phyloP scores from a whole-genome alignment of 345 rosid species.

The Noccaea caerulescens region DNA sequence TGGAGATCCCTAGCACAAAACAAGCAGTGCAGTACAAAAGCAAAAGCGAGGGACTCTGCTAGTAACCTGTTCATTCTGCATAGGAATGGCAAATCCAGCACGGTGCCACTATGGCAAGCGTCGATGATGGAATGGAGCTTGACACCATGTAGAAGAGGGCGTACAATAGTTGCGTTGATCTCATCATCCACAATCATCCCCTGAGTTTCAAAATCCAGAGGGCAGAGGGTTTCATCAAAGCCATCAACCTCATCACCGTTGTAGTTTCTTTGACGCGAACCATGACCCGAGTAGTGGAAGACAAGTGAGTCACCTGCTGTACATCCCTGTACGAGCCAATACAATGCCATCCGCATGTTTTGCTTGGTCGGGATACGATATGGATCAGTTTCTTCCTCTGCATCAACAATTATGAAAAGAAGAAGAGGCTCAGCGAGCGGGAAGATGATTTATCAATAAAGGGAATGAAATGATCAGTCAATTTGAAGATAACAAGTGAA shows the following conservation, averaged over 20 bases:
- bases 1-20: neutral
- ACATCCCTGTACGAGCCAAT: slow-evolving; percentile 90
- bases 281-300: slow-evolving; percentile 89
- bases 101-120: slow-evolving; percentile 92
- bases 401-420: slow-evolving; percentile 19
- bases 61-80: slow-evolving; percentile 80
- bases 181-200: slow-evolving; percentile 98
- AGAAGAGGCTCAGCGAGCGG: neutral
- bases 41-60: neutral
- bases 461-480: neutral
- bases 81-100: slow-evolving; percentile 76
- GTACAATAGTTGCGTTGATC: slow-evolving; percentile 71
- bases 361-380: slow-evolving; percentile 70
- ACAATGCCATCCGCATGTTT: slow-evolving; percentile 83
- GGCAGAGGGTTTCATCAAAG: slow-evolving; percentile 85
- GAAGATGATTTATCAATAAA: neutral
- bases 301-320: slow-evolving; percentile 88
- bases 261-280: slow-evolving; percentile 74
- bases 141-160: slow-evolving; percentile 77
- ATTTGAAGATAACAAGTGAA: neutral
- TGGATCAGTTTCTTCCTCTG: slow-evolving; percentile 91
- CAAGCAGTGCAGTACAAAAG: neutral
- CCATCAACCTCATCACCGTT: slow-evolving; percentile 89
- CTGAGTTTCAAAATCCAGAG: slow-evolving; percentile 86
- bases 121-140: slow-evolving; percentile 81